Conservation (phyloP, 2,329 filamentous ascomycete genomes). For the Amesomyces nigricolor region DNA sequence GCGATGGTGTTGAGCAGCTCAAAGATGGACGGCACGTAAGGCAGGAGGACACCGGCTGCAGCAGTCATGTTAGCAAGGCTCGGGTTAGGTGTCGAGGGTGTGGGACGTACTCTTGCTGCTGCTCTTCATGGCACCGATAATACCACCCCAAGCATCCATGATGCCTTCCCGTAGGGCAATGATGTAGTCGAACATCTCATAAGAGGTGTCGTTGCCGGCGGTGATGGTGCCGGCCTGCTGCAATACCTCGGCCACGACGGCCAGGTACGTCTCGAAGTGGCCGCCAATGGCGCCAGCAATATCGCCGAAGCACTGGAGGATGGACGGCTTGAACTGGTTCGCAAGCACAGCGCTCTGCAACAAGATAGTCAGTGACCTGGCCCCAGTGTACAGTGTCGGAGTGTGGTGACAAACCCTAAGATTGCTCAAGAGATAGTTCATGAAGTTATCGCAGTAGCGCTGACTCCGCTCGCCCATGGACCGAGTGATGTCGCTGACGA, state of each 20-base stretch:
- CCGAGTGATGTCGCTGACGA: conserved; percentile 93
- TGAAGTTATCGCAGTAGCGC: conserved; percentile 94
- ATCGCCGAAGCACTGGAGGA: conserved; percentile 95
- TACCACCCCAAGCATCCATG: conserved; percentile 98
- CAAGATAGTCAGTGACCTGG: conserved; percentile 4
- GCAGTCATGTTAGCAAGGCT: conserved; percentile 28
- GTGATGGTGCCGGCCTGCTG: conserved; percentile 87
- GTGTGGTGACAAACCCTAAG: conserved; percentile 57
- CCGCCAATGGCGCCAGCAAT: conserved; percentile 91
- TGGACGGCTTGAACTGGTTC: conserved; percentile 97
- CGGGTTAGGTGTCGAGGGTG: neutral
- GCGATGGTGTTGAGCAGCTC: conserved; percentile 75
- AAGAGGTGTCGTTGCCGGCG: conserved; percentile 70
- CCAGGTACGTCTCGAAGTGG: conserved; percentile 87
- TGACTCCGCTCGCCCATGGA: conserved; percentile 85
- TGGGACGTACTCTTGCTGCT: conserved; percentile 63
- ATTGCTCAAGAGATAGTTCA: conserved; percentile 96
- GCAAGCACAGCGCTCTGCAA: conserved; percentile 71
- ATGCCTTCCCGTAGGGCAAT: conserved; percentile 93
- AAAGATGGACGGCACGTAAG: conserved; percentile 81
- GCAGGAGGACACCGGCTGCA: conserved; percentile 63
- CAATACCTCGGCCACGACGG: conserved; percentile 86
- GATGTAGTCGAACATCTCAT: conserved; percentile 96
- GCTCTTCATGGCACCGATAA: conserved; percentile 87
- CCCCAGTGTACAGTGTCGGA: neutral